These are phyloP conservation scores for Ustilago esculenta DNA, from an alignment of 1,284 basidiomycete species.

Conservation along the genomic window DNA sequence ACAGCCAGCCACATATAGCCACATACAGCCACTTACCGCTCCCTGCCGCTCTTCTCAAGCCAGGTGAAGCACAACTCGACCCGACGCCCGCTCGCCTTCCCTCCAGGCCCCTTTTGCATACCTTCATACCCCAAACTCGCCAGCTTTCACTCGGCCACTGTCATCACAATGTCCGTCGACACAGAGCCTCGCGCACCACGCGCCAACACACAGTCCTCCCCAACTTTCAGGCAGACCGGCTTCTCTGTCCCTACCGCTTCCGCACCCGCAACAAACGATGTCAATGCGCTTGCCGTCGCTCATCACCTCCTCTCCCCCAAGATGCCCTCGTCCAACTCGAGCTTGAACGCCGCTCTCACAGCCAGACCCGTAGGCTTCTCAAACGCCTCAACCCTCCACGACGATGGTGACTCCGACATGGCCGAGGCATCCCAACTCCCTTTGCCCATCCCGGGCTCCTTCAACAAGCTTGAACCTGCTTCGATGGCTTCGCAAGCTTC, in stretches of 20 bases:
- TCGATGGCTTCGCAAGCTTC: constrained; percentile 36
- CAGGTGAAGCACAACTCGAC: too few species aligned
- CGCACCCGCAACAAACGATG: constrained; percentile 37
- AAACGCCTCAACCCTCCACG: constrained; percentile 2
- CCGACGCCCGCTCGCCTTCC: too few species aligned
- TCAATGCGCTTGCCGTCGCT: constrained; percentile 28
- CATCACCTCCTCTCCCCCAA: constrained; percentile 30
- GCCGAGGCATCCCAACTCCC: constrained; percentile 37
- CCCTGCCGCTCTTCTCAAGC: too few species aligned
- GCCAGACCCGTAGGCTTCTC: constrained; percentile 1
- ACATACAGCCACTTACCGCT: too few species aligned
- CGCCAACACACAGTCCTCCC: constrained; percentile 43
- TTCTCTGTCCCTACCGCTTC: constrained; percentile 46
- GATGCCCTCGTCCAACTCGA: constrained; percentile 42
- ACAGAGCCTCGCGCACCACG: constrained; percentile 37
- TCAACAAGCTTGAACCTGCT: constrained; percentile 23
- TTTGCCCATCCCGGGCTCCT: constrained; percentile 49
- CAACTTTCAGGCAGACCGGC: constrained; percentile 51
- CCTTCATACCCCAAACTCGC: not conserved
- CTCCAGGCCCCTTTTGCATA: too few species aligned
- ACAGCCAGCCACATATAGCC: too few species aligned
- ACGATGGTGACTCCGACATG: constrained; percentile 56
- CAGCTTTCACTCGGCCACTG: not conserved
- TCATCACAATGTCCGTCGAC: constrained; percentile 42
- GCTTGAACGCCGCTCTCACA: constrained; percentile 38